These are phyloP conservation scores for Sarcodon aspratus DNA, from an alignment of 768 basidiomycete species.

Conservation along the genomic window DNA sequence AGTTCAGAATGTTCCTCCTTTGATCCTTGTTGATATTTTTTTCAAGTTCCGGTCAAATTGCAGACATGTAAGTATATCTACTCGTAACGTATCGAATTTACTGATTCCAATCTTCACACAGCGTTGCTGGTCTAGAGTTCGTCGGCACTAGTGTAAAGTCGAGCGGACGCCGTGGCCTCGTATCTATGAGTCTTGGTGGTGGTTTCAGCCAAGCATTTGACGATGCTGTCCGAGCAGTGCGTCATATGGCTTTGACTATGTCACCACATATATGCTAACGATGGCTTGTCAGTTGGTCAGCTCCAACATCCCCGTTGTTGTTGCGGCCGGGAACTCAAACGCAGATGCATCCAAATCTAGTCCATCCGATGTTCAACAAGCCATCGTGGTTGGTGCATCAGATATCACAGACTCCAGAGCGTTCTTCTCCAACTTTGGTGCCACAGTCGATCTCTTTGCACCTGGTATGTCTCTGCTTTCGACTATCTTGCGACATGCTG, in stretches of 20 bases:
- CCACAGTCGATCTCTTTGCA: slow-evolving; percentile 10
- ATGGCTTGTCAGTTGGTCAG: background rate
- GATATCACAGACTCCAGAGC: slow-evolving; percentile 5
- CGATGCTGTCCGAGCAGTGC: slow-evolving; percentile 9
- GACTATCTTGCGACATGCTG: slow-evolving; percentile 34
- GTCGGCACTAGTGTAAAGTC: slow-evolving; percentile 2
- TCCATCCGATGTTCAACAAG: slow-evolving; percentile 7
- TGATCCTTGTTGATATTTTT: too few species aligned
- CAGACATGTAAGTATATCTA: slow-evolving; percentile 44
- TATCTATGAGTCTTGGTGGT: slow-evolving; percentile 12
- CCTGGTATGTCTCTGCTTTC: slow-evolving; percentile 67
- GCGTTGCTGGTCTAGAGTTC: slow-evolving; percentile 15
- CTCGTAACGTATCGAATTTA: too few species aligned
- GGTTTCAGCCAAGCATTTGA: slow-evolving; percentile 6
- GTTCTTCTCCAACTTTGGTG: slow-evolving; percentile 11
- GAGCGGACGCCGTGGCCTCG: slow-evolving; percentile 6
- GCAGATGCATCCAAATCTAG: slow-evolving; percentile 5
- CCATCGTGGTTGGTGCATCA: slow-evolving; percentile 10
- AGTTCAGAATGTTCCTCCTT: too few species aligned
- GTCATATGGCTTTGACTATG: background rate
- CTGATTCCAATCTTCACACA: background rate
- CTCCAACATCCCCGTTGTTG: slow-evolving; percentile 3
- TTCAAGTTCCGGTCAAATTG: slow-evolving; percentile 44
- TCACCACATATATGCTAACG: background rate
- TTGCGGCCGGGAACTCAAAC: slow-evolving; percentile 10